Percentiles rank a stretch among this genome's conserved stretches.
These are phyloP conservation scores for Nidularia sp. DNA, from an alignment of 768 basidiomycete genomes.

Conservation along the genomic window DNA sequence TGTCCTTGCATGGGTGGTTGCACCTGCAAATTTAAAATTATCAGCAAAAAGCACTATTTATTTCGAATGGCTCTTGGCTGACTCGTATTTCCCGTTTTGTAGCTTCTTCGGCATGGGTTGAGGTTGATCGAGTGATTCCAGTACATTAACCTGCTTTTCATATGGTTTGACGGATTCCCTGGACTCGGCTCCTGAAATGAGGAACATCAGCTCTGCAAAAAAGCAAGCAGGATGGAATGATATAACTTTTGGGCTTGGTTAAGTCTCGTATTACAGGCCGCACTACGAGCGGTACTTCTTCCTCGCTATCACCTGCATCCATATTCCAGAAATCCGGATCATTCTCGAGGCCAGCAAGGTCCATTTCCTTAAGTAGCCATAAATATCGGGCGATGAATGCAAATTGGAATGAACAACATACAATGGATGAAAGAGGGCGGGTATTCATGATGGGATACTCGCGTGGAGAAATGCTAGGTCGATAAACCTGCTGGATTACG, in stretches of 20 bases:
- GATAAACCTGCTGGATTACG: constrained; percentile 45
- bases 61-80: neutral
- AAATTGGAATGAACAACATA: constrained; percentile 18
- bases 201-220: too few relatives aligned
- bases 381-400: neutral
- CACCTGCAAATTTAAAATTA: constrained; percentile 44
- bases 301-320: constrained; percentile 35
- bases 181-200: neutral
- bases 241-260: too few relatives aligned
- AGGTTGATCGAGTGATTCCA: constrained; percentile 17
- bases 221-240: too few relatives aligned
- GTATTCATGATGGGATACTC: constrained; percentile 71
- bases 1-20: constrained; percentile 79
- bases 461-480: constrained; percentile 46
- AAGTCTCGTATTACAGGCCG: too few relatives aligned
- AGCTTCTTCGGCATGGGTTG: neutral
- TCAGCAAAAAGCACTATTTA: neutral
- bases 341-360: constrained; percentile 63
- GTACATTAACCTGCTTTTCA: constrained; percentile 13
- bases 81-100: constrained; percentile 63
- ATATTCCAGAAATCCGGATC: constrained; percentile 67
- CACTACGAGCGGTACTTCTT: constrained; percentile 15
- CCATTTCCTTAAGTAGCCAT: constrained; percentile 46
- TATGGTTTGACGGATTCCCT: neutral
- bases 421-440: constrained; percentile 59